A percentile compares a stretch with the other conserved stretches of the same genome.
Conservation (phyloP, 768 basidiomycete species). For the Collybia sordida region DNA sequence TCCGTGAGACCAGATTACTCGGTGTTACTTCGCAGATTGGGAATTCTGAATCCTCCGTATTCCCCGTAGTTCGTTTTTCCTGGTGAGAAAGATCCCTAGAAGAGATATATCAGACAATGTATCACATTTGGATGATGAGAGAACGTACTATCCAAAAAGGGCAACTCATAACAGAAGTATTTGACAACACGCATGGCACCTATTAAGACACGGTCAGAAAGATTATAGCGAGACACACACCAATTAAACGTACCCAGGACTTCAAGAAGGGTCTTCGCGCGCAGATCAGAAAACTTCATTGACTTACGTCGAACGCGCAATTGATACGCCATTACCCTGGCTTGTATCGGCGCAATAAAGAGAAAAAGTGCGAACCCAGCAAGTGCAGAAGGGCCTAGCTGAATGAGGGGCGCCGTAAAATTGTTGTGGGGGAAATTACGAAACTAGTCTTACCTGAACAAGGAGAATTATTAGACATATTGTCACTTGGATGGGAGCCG, state of each 20-base stretch:
- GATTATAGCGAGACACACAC: neutral
- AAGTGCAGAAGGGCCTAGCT: conserved; percentile 71
- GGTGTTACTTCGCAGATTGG: conserved; percentile 58
- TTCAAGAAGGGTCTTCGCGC: conserved; percentile 66
- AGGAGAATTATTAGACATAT: conserved; percentile 62
- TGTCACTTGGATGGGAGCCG: conserved; percentile 63
- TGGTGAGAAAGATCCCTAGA: conserved; percentile 52
- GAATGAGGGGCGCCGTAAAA: neutral
- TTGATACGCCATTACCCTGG: conserved; percentile 59
- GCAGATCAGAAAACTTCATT: conserved; percentile 61
- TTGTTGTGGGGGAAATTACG: neutral
- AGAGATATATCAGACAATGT: neutral
- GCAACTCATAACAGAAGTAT: conserved; percentile 72
- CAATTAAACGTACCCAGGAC: conserved; percentile 43
- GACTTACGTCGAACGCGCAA: conserved; percentile 51
- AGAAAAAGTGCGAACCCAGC: conserved; percentile 71
- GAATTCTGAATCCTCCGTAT: conserved; percentile 58
- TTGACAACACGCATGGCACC: conserved; percentile 74
- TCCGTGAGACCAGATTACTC: neutral
- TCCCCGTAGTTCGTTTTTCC: conserved; percentile 54
- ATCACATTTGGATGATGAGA: neutral
- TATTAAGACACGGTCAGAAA: conserved; percentile 10
- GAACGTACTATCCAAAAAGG: conserved; percentile 60
- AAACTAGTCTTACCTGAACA: conserved; percentile 39
- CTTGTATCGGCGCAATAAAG: conserved; percentile 61